These are phyloP conservation scores for Salix caprea DNA, from an alignment of 345 rosid genomes.

Conservation along the genomic window DNA sequence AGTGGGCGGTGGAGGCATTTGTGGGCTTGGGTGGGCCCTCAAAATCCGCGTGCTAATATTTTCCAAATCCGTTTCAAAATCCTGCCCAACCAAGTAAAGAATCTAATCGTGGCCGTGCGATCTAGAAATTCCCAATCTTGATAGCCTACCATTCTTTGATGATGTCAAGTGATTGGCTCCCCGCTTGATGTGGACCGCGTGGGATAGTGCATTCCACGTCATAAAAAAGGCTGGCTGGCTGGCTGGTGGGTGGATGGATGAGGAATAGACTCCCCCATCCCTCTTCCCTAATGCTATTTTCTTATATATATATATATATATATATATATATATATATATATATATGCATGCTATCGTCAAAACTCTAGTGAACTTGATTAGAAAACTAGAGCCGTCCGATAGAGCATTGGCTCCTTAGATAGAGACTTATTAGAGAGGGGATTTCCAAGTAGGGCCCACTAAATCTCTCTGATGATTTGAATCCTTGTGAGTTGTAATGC, in stretches of 20 bases:
- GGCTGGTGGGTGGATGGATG: no score
- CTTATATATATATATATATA: no score
- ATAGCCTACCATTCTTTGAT: background rate
- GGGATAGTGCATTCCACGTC: conserved; percentile 39
- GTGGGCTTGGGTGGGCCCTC: conserved; percentile 19
- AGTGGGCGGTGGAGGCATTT: conserved; percentile 27
- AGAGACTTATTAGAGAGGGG: background rate
- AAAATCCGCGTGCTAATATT: conserved; percentile 24
- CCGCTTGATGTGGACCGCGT: conserved; percentile 35
- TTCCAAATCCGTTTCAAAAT: conserved; percentile 5
- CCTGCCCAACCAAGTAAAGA: conserved; percentile 22
- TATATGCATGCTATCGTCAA: background rate
- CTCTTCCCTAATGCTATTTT: no score
- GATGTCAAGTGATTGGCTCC: conserved; percentile 27
- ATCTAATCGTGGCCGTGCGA: conserved; percentile 33
- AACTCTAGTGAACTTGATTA: background rate
- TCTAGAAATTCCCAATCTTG: background rate
- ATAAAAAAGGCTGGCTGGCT: background rate
- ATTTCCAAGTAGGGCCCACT: conserved; percentile 13
- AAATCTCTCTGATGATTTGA: conserved; percentile 22
- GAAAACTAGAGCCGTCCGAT: conserved; percentile 9
- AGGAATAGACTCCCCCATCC: no score
- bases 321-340: no score
- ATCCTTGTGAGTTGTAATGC: background rate
- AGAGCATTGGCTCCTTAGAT: background rate